phyloP scores from a whole-genome alignment of 1,284 basidiomycete species.

The Hemileia vastatrix region DNA sequence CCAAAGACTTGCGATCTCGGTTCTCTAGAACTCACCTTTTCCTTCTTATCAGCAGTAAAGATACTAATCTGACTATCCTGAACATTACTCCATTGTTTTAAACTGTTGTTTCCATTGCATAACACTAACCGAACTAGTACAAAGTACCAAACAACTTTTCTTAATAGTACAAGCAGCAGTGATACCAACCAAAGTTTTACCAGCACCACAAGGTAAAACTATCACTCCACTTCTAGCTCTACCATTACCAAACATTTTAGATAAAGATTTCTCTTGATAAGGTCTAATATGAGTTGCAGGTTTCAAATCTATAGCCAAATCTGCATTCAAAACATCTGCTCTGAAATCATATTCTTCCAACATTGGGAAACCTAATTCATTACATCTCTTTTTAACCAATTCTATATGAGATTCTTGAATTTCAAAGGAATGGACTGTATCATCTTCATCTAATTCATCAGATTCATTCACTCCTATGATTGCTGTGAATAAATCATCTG shows the following conservation, averaged over 20 bases:
- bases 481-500: constrained; percentile 40
- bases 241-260: constrained; percentile 45
- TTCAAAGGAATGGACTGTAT: constrained; percentile 43
- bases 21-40: constrained; percentile 28
- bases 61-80: constrained; percentile 43
- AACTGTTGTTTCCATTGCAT: constrained; percentile 45
- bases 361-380: constrained; percentile 43
- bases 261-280: constrained; percentile 43
- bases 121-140: constrained; percentile 43
- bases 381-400: constrained; percentile 42
- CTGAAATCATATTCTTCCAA: constrained; percentile 45
- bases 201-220: constrained; percentile 44
- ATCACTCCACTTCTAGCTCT: constrained; percentile 43
- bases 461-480: constrained; percentile 43
- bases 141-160: constrained; percentile 43
- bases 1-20: not conserved
- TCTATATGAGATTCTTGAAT: constrained; percentile 41
- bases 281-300: constrained; percentile 43
- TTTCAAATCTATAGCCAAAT: constrained; percentile 43
- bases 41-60: constrained; percentile 42
- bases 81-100: constrained; percentile 43
- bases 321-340: constrained; percentile 41
- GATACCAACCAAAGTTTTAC: constrained; percentile 44
- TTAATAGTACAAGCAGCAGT: constrained; percentile 44
- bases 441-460: constrained; percentile 41